Base-by-base conservation (phyloP, 1,139 yeast species). In the Debaryomyces coudertii region DNA sequence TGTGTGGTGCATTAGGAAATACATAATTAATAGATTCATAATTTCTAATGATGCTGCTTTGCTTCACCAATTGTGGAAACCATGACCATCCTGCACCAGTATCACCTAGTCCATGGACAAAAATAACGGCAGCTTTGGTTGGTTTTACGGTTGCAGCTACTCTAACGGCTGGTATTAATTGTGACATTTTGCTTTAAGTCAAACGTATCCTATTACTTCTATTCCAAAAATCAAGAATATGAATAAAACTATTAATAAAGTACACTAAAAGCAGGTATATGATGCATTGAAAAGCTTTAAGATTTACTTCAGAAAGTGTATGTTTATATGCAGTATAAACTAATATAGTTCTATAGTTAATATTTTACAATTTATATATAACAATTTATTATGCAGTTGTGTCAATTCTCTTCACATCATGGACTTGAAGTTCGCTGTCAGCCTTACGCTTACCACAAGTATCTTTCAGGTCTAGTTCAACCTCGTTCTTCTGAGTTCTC, bases 81-180 rank as follows among this genome's bases (percentile, higher is more conserved):
- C 89, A 89, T 31, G 81, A 72, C 97, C 97, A 93, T 2, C 98
- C 98, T 24, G 77, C 74, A 6, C 97, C 97, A 1, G 87, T 65
- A 61, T 92, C 99, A 7, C 99, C 99, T 15, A 93, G 73, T 0
- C 99, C 99, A 61, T 93, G 99, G 46, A 90, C 61, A 52, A 93
- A 80, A 25, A 93, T 89, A 25, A 92, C 71, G 1, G 95, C 85
- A 1, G 90, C 60, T 43, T 61, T 65, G 6, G 75, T 71, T 5
- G 70, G 68, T 20, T 53, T 48, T 23, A 44, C 45, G 16, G 47
- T 48, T 4, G 69, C 60, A 3, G 61, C 47, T 5, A 59, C 49
- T 48, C 61, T 58, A 22, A 64, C 50, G n/a, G 67, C 64, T 22
- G 62, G 49, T 6, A 59, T 43, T 43, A 54, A 43, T 34, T 47